phyloP scores from a whole-genome alignment of 148 eudicot species.

The Rhododendron ovatum region DNA sequence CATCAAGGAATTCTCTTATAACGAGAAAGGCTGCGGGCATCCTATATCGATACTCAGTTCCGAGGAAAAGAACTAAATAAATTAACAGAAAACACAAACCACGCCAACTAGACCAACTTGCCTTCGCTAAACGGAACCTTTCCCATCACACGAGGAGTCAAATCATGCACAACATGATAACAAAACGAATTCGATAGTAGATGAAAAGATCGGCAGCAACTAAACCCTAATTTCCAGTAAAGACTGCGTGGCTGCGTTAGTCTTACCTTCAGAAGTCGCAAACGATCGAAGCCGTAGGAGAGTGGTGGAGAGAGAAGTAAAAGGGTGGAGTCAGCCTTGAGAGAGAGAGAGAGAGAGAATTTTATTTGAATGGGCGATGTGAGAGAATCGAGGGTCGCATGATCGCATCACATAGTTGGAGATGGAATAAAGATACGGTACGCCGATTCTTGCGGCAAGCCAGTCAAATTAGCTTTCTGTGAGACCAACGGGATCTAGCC shows the following conservation, averaged over 20 bases:
- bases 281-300: neutral
- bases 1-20: neutral
- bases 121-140: neutral
- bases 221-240: neutral
- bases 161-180: neutral
- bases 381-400: neutral
- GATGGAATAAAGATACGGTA: neutral
- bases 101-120: neutral
- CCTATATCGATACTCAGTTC: no score
- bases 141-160: neutral
- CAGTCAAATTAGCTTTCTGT: neutral
- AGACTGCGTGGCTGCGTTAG: neutral
- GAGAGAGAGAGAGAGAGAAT: neutral
- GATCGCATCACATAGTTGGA: neutral
- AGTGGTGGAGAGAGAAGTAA: neutral
- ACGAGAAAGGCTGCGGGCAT: neutral
- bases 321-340: neutral
- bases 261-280: neutral
- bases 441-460: neutral
- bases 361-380: neutral
- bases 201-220: neutral
- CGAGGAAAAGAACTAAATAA: neutral
- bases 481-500: neutral
- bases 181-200: neutral
- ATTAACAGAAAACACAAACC: neutral